Evolutionary conservation across 345 rosid genomes (phyloP).

Genomic region (Eucalyptus polybractea): DNA sequence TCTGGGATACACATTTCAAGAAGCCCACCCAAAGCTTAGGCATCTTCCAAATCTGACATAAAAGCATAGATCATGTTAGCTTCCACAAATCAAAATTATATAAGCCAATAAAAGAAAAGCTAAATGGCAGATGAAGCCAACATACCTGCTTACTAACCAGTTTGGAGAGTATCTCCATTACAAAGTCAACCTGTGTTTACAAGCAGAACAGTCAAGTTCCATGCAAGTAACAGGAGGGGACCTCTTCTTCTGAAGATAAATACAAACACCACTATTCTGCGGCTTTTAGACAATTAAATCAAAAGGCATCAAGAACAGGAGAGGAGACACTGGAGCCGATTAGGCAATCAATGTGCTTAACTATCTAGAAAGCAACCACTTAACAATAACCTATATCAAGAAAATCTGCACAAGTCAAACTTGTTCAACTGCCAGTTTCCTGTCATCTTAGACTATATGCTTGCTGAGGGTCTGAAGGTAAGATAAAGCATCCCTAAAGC

Average conservation of each 20-base stretch:
- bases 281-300: not conserved
- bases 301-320: not conserved
- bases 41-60: conserved; percentile 78
- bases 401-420: not conserved
- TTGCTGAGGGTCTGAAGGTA: not conserved
- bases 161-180: conserved; percentile 91
- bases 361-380: not conserved
- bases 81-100: not conserved
- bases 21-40: conserved; percentile 98
- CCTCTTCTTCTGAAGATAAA: not conserved
- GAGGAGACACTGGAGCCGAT: not conserved
- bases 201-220: not conserved
- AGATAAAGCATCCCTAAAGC: not conserved
- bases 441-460: not conserved
- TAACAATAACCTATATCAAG: not conserved
- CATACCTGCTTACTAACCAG: conserved; percentile 83
- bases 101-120: not conserved
- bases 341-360: not conserved
- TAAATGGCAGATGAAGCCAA: not conserved
- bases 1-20: conserved; percentile 89
- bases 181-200: conserved; percentile 68
- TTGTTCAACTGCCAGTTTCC: not conserved
- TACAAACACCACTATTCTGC: not conserved
- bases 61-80: not conserved
- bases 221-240: not conserved